Evolutionary conservation across 1,139 yeast species (phyloP).

Genomic region (Blastobotrys illinoisensis): DNA sequence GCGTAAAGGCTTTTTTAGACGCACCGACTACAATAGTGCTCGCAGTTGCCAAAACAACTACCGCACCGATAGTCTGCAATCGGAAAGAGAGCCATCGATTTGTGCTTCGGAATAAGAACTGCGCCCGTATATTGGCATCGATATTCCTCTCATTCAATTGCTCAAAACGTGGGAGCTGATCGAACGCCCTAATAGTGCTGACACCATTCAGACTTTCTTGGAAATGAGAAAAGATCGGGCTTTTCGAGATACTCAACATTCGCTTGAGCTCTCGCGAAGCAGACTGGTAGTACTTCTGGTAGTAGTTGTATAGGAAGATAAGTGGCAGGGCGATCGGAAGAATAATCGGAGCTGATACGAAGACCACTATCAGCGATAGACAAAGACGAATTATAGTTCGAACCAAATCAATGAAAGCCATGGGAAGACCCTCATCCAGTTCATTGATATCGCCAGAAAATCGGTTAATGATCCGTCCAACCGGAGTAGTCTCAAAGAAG

Average conservation of each 20-base stretch:
- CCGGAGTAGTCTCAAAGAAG: conserved; percentile 61
- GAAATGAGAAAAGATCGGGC: conserved; percentile 73
- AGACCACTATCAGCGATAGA: conserved; percentile 63
- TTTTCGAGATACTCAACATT: conserved; percentile 69
- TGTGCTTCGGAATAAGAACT: conserved; percentile 37
- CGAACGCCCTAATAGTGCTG: conserved; percentile 57
- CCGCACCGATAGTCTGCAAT: conserved; percentile 61
- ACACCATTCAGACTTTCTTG: conserved; percentile 72
- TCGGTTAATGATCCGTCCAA: conserved; percentile 65
- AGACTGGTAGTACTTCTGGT: conserved; percentile 78
- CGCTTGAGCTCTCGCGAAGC: conserved; percentile 77
- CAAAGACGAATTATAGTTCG: conserved; percentile 49
- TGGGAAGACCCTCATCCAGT: conserved; percentile 56
- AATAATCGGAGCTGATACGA: conserved; percentile 64
- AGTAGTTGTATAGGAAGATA: conserved; percentile 62
- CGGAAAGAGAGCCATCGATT: conserved; percentile 73
- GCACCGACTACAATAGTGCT: conserved; percentile 43
- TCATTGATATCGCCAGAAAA: conserved; percentile 68
- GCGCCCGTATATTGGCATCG: conserved; percentile 57
- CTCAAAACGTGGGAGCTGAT: conserved; percentile 48
- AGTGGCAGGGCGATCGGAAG: conserved; percentile 43
- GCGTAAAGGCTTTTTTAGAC: conserved; percentile 46
- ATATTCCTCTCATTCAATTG: conserved; percentile 53
- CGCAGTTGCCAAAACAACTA: conserved; percentile 57
- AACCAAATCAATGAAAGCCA: conserved; percentile 40